Evolutionary conservation across 345 rosid genomes (phyloP), one percentile per base, ranked within the genome.

Genomic region (Moricandia arvensis): DNA sequence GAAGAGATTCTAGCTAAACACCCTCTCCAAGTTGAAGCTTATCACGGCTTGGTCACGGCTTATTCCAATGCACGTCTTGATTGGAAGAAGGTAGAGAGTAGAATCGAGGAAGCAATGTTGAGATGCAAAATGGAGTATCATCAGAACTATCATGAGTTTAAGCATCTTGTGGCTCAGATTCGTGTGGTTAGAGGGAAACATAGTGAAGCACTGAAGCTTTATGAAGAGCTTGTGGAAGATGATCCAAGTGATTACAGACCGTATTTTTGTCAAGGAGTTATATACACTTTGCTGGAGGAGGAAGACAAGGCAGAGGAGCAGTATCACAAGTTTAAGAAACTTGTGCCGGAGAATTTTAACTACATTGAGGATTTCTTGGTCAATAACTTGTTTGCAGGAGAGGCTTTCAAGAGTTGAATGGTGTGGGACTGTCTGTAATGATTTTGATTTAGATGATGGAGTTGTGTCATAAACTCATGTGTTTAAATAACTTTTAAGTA

Each of bases 191-290:
- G 90, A 76, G 91, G 87, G 38, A 87, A 82, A 17, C 89, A 86
- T 61, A 33, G 21, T 1, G 96, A 88, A 71, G 98, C 98, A 11
- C 76, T 94, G 89, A 86, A 86, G 78, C 85, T 90, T 78, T 91
- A 94, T 35, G 88, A 91, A 66, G 91, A 86, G 76, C 86, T 94
- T 54, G 86, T 66, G 69, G 86, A 84, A 57, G 97, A 91, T 80
- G 97, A 95, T 51, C 99, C 99, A 0, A 82, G 83, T 75, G 99
- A 95, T 81, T 95, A 89, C 66, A 84, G 97, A 82, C 97, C 99
- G 0, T 91, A 91, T 63, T 78, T 91, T 47, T 95, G 97, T 66
- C 96, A 89, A 72, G 97, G 97, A 17, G 87, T 88, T 11, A 83
- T 91, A 61, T 92, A 91, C 67, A 82, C 97, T 29, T 62, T 95